Base-by-base conservation (phyloP, 768 basidiomycete species). In the Albatrellus ellisii region DNA sequence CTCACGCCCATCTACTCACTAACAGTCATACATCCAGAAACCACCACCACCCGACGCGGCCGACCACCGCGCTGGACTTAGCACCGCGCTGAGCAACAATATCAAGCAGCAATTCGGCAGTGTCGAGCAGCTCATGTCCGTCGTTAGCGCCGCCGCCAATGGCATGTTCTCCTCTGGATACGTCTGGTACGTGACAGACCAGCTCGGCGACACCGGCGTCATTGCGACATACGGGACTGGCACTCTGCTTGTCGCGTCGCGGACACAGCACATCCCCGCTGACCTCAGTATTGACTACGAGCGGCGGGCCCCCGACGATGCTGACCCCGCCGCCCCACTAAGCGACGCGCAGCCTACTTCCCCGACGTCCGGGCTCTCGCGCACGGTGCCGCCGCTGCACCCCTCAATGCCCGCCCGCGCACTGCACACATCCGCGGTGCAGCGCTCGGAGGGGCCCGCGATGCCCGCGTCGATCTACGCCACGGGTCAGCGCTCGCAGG, bases 151-250 rank as follows among this genome's bases (percentile, higher is more conserved):
- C 4, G 77, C 85, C 2, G 87, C 70, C 26, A 63, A 72, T 39
- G 89, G 86, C 46, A 77, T 89, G 70, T 77, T 77, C 52, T 76
- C 76, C 43, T 75, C 73, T 24, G 88, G 88, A 40, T 91, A 75
- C 66, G 67, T 90, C 43, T 94, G 90, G 92, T 73, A 94, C 57
- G 88, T 92, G 46, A 72, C 72, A 3, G 83, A 88, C 62, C 52
- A 60, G 15, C 54, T 57, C 4, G 76, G 75, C 12, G 68, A 71
- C 49, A 60, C 79, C 41, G 89, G 76, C 20, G 69, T 92, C 46
- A 59, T 90, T 37, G 84, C 88, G 12, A 94, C 92, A 0, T 86
- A 89, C 54, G 91, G 87, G 4, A 70, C 87, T 0, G 89, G 88
- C 14, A 94, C 94, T 1, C 67, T 95, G 17, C 77, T 98, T 52